A percentile compares a stretch with the other conserved stretches of the same genome.
Conservation (phyloP, 2,329 filamentous ascomycete species). For the Cladosporium sp. region DNA sequence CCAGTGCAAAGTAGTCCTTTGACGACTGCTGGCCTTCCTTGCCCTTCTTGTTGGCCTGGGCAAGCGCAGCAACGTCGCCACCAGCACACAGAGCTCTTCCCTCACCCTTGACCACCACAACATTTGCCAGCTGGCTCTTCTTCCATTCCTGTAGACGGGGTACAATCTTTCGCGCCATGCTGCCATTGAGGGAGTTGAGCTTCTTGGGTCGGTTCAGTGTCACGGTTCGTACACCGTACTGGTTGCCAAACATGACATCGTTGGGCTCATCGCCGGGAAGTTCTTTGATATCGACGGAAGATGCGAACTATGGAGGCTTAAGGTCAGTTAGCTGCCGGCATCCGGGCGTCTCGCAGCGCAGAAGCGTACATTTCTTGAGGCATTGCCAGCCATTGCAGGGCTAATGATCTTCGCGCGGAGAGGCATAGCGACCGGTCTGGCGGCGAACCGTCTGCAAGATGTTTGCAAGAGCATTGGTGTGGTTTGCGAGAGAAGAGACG, state of each 20-base stretch:
- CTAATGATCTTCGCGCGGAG: constrained; percentile 70
- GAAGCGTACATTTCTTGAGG: constrained; percentile 48
- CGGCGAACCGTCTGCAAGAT: constrained; percentile 36
- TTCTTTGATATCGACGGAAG: constrained; percentile 44
- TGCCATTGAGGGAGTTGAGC: constrained; percentile 86
- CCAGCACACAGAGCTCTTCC: constrained; percentile 89
- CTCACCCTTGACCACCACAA: constrained; percentile 86
- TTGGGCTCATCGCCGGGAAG: constrained; percentile 68
- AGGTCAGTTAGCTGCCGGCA: constrained; percentile 28
- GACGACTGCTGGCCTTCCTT: constrained; percentile 69
- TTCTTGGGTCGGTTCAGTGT: constrained; percentile 92
- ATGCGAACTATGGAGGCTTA: constrained; percentile 26
- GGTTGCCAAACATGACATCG: constrained; percentile 87
- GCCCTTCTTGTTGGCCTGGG: constrained; percentile 65
- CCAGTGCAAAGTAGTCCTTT: constrained; percentile 81
- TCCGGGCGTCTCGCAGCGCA: constrained; percentile 4
- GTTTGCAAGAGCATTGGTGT: constrained; percentile 45
- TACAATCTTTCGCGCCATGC: constrained; percentile 92
- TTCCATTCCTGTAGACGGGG: constrained; percentile 89
- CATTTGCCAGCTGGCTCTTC: constrained; percentile 89
- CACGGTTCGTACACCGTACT: constrained; percentile 85
- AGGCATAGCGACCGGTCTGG: constrained; percentile 59
- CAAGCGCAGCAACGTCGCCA: constrained; percentile 81
- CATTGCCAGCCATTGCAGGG: constrained; percentile 43
- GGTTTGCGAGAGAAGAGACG: background rate